Conservation (phyloP, 176 grass and related monocot species). For the Carex pumila region DNA sequence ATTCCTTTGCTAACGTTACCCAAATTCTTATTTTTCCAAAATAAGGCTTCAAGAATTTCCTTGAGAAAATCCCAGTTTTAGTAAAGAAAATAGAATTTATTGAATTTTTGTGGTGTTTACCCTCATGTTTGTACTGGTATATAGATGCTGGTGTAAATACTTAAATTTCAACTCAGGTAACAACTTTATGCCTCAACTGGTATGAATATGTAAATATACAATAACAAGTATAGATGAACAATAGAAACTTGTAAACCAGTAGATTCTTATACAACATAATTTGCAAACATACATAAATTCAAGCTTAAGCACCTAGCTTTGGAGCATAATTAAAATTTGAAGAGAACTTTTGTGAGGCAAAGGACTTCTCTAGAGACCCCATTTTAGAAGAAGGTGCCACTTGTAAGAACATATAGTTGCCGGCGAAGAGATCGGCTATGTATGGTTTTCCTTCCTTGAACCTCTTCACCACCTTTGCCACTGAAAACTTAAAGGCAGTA, state of each 20-base stretch:
- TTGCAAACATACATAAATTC: background rate
- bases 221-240: background rate
- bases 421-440: conserved; percentile 66
- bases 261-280: conserved; percentile 3
- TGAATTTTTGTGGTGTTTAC: background rate
- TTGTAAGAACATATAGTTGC: conserved; percentile 97
- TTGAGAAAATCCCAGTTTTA: background rate
- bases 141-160: background rate
- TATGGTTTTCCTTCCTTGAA: conserved; percentile 66
- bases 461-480: conserved; percentile 48
- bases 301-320: background rate
- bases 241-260: background rate
- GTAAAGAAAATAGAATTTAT: background rate
- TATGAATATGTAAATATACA: background rate
- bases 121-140: background rate
- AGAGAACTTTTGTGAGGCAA: background rate
- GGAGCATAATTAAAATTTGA: conserved; percentile 12
- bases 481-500: conserved; percentile 25
- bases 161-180: background rate
- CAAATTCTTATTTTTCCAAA: background rate
- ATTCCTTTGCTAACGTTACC: background rate
- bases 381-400: conserved; percentile 54
- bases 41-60: background rate
- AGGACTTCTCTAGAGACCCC: conserved; percentile 8
- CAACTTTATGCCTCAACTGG: background rate